Percentiles rank a stretch among this genome's conserved stretches.
phyloP scores from a whole-genome alignment of 257 asterid genomes.

The Thymus mandschuricus region DNA sequence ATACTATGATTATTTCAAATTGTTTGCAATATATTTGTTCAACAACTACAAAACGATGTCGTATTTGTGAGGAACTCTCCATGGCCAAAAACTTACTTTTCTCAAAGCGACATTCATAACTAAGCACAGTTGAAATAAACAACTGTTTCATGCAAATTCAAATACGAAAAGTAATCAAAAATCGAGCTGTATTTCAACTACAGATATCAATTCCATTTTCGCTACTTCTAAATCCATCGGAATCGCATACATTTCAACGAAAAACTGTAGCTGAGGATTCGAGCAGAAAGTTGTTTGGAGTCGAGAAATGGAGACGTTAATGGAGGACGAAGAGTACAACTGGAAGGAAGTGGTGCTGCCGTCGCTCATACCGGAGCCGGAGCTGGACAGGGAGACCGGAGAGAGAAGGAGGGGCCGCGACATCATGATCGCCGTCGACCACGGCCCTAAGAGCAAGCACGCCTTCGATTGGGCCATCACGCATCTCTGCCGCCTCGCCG shows the following conservation, averaged over 20 bases:
- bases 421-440: slow-evolving; percentile 79
- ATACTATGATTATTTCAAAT: no score
- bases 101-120: no score
- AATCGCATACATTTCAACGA: background rate
- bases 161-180: no score
- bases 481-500: slow-evolving; percentile 90
- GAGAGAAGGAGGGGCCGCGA: slow-evolving; percentile 92
- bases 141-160: no score
- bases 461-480: slow-evolving; percentile 94
- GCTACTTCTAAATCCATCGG: background rate
- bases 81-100: no score
- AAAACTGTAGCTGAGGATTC: background rate
- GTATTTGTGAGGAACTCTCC: no score
- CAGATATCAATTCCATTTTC: background rate
- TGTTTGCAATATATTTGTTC: no score
- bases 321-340: slow-evolving; percentile 81
- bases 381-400: slow-evolving; percentile 75
- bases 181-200: background rate
- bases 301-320: slow-evolving; percentile 57
- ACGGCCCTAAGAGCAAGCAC: slow-evolving; percentile 89
- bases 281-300: background rate
- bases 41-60: no score
- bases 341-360: slow-evolving; percentile 80
- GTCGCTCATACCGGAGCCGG: slow-evolving; percentile 66
- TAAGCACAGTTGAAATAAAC: no score